Conservation (phyloP, 129 eudicot species). For the Logfia minima region DNA sequence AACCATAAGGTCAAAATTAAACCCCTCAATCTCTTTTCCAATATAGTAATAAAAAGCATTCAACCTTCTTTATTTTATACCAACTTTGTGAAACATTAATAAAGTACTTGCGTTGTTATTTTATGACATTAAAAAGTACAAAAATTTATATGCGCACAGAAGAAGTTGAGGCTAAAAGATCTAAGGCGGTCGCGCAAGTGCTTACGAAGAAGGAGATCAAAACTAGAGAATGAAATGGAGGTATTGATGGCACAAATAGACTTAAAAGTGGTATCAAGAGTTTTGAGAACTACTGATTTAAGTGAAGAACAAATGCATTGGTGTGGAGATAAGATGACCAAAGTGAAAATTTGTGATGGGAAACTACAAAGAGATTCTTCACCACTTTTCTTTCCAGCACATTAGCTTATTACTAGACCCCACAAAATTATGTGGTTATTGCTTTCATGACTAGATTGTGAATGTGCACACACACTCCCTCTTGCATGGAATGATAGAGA, state of each 20-base stretch:
- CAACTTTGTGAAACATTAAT: background rate
- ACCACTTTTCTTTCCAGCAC: constrained; percentile 96
- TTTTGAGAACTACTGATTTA: constrained; percentile 69
- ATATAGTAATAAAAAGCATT: background rate
- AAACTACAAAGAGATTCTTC: constrained; percentile 89
- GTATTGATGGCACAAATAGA: constrained; percentile 80
- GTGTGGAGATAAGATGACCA: constrained; percentile 93
- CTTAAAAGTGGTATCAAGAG: constrained; percentile 91
- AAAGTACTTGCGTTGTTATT: background rate
- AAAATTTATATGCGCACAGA: constrained; percentile 44
- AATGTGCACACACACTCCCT: constrained; percentile 40
- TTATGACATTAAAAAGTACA: no score
- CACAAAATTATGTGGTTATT: constrained; percentile 27
- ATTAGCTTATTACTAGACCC: constrained; percentile 34
- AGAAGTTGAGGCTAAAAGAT: constrained; percentile 64
- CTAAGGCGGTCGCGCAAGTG: constrained; percentile 52
- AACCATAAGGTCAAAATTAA: constrained; percentile 55
- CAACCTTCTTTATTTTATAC: background rate
- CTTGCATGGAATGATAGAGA: constrained; percentile 34
- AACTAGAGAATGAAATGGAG: constrained; percentile 59
- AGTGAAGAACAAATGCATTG: constrained; percentile 82
- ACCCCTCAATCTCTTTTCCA: background rate
- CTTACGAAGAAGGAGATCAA: constrained; percentile 49
- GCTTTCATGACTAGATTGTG: constrained; percentile 79
- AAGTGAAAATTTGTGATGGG: constrained; percentile 66